phyloP scores from a whole-genome alignment of 139 green algal genomes.

The Coccomyxa sp. region DNA sequence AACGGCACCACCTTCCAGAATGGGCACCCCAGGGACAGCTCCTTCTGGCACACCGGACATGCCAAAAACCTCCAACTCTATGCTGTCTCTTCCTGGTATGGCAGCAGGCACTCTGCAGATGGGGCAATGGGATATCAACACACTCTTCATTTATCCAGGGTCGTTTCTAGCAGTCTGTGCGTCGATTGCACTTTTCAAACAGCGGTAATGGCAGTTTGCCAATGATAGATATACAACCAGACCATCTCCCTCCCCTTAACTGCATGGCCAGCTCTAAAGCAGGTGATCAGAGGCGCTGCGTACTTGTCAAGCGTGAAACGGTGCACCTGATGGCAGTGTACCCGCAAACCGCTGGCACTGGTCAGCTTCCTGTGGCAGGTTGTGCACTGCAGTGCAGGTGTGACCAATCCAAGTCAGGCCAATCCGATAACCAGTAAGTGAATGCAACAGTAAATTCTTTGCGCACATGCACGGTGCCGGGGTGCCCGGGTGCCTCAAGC shows the following conservation, averaged over 20 bases:
- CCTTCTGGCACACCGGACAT: background rate
- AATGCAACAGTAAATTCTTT: no score
- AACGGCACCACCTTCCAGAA: background rate
- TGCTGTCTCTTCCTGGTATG: constrained; percentile 63
- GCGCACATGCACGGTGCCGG: no score
- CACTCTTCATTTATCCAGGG: background rate
- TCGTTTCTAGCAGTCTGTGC: no score
- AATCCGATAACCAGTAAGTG: no score
- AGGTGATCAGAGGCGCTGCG: constrained; percentile 6
- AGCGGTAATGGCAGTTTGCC: no score
- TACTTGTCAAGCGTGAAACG: constrained; percentile 66
- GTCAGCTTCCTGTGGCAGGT: constrained; percentile 76
- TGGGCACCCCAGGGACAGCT: constrained; percentile 26
- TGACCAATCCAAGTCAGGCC: no score
- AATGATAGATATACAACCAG: no score
- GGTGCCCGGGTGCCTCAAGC: no score
- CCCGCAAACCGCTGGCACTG: constrained; percentile 68
- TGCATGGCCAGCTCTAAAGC: no score
- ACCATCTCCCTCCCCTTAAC: no score
- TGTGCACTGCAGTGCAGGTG: constrained; percentile 33
- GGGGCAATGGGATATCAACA: background rate
- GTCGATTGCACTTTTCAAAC: no score
- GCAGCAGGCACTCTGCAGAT: constrained; percentile 63
- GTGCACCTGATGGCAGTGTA: constrained; percentile 88
- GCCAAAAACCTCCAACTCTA: constrained; percentile 81